Base-by-base conservation (phyloP, 2,329 filamentous ascomycete species). In the Dryadomyces sulphureus region DNA sequence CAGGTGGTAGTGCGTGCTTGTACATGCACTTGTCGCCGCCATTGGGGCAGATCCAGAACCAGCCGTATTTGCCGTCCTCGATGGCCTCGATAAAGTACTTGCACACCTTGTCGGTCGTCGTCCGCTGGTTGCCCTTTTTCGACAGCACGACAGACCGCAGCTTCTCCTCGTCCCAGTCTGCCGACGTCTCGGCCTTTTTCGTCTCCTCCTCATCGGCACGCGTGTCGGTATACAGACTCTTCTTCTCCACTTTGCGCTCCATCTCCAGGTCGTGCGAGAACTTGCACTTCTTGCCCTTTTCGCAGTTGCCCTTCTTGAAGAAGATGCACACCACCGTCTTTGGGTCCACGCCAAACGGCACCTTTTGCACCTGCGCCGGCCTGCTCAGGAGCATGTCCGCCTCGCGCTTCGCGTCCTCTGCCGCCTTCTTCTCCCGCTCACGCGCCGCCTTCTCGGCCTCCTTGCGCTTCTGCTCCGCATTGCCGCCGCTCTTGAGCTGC, bases 11-110 rank as follows among this genome's bases (percentile, higher is more conserved):
- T 58, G 84, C 88, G 64, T 98, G 92, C 66, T 84, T 89, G 62
- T 98, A 98, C 82, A 92, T 96, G 83, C 92, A 98, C 65, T 94
- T 86, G 61, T 98, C 84, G 52, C 85, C 90, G 53, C 88, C 89
- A 59, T 96, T 96, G 41, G 92, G 92, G 74, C 92, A 98, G 49
- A 79, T 73, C 92, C 92, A 98, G 67, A 98, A 96, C 92, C 92
- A 98, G 52, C 92, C 92, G 58, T 98, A 98, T 66, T 96, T 98
- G 57, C 88, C 85, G 60, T 98, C 92, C 66, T 98, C 92, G 52
- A 98, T 92, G 22, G 92, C 92, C 55, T 89, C 81, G 61, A 96
- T 92, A 62, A 98, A 98, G 71, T 70, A 94, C 66, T 96, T 98
- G 85, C 92, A 98, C 54, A 98, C 92, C 67, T 96, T 98, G 61